These are phyloP conservation scores for Radiomyces spectabilis DNA, from an alignment of 192 early-diverging fungal species.

Conservation along the genomic window DNA sequence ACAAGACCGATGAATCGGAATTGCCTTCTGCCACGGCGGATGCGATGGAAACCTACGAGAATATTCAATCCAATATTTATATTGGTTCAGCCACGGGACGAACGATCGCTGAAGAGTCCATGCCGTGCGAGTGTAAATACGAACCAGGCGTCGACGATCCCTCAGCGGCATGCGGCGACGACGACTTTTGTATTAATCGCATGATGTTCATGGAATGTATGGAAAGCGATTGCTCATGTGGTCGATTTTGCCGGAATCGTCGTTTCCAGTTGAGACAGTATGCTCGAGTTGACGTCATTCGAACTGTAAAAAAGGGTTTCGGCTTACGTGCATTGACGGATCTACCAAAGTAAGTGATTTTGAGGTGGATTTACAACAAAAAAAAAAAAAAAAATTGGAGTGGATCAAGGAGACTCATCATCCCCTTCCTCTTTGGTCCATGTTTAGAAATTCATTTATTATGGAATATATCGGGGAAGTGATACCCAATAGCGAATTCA, in stretches of 20 bases:
- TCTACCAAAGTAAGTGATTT: conserved; percentile 49
- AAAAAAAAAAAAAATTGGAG: neutral
- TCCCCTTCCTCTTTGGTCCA: neutral
- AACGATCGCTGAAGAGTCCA: conserved; percentile 59
- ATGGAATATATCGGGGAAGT: conserved; percentile 99
- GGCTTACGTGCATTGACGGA: conserved; percentile 73
- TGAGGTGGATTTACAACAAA: neutral
- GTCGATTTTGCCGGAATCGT: conserved; percentile 83
- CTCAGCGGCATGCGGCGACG: conserved; percentile 79
- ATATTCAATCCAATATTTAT: conserved; percentile 64
- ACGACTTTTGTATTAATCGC: conserved; percentile 88
- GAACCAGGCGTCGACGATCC: conserved; percentile 52
- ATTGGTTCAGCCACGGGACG: conserved; percentile 63
- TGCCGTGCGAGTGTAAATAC: conserved; percentile 75
- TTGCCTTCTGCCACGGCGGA: conserved; percentile 35
- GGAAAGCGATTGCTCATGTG: conserved; percentile 80
- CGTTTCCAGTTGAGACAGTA: conserved; percentile 85
- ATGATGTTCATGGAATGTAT: conserved; percentile 89
- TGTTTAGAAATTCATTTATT: conserved; percentile 73
- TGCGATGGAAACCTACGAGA: conserved; percentile 53
- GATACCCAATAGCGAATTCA: conserved; percentile 71
- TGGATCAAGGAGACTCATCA: neutral
- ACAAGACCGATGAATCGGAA: neutral
- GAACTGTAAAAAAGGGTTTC: conserved; percentile 88
- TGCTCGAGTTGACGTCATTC: conserved; percentile 79